Percentiles rank a stretch among this genome's conserved stretches.
Conservation (phyloP, 148 eudicot genomes). For the Fagopyrum tataricum region DNA sequence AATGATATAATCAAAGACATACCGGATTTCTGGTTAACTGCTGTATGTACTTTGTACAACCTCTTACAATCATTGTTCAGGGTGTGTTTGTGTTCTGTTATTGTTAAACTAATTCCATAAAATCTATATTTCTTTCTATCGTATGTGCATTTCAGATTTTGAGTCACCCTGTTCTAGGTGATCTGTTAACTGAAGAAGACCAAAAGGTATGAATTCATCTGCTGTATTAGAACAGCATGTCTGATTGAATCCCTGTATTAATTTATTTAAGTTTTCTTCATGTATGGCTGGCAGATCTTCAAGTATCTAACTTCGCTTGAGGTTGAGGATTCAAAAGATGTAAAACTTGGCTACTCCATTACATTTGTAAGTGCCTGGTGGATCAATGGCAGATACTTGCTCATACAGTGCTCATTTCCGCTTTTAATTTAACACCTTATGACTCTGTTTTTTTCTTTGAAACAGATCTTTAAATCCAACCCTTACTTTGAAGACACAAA, state of each 20-base stretch:
- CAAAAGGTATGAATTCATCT: conserved; percentile 47
- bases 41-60: conserved; percentile 40
- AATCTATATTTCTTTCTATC: not conserved
- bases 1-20: conserved; percentile 62
- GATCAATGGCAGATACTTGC: not conserved
- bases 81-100: not conserved
- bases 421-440: not conserved
- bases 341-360: conserved; percentile 88
- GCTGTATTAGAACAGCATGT: not conserved
- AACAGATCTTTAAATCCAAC: conserved; percentile 72
- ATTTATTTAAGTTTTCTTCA: not conserved
- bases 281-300: conserved; percentile 45
- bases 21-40: conserved; percentile 94
- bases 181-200: conserved; percentile 75
- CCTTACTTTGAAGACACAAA: conserved; percentile 78
- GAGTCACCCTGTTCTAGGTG: conserved; percentile 90
- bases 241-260: not conserved
- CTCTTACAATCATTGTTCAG: not conserved
- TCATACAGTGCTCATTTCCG: conserved; percentile 6
- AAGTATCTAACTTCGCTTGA: conserved; percentile 78
- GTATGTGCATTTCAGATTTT: conserved; percentile 44
- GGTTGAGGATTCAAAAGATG: conserved; percentile 86
- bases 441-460: conserved; percentile 7
- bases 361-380: conserved; percentile 64
- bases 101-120: not conserved